A percentile compares a stretch with the other conserved stretches of the same genome.
Conservation (phyloP, 164 flowering plant species). For the Houttuynia cordata region DNA sequence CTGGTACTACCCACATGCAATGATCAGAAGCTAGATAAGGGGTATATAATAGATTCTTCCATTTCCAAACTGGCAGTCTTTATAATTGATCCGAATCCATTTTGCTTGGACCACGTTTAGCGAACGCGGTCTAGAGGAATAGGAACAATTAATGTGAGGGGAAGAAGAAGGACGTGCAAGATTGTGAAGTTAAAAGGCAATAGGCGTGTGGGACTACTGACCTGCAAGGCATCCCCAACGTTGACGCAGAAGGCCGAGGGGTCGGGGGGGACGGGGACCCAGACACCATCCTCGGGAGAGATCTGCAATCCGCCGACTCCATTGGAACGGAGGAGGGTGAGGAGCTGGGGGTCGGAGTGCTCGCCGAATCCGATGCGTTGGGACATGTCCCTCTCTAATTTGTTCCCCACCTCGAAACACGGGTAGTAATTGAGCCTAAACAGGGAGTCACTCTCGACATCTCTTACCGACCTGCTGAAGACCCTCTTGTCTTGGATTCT, state of each 20-base stretch:
- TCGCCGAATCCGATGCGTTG: slow-evolving; percentile 59
- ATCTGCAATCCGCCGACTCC: slow-evolving; percentile 54
- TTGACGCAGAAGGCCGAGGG: slow-evolving; percentile 44
- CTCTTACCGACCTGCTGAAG: slow-evolving; percentile 50
- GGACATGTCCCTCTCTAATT: slow-evolving; percentile 9
- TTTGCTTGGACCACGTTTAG: not conserved
- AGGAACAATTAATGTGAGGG: no score
- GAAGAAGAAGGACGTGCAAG: no score
- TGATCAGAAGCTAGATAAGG: no score
- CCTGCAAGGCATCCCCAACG: slow-evolving; percentile 64
- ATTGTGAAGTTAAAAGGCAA: no score
- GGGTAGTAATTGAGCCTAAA: slow-evolving; percentile 85
- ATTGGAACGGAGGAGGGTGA: slow-evolving; percentile 55
- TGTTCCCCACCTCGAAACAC: not conserved
- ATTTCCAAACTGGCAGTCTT: no score
- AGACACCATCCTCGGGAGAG: slow-evolving; percentile 25
- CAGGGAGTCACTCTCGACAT: slow-evolving; percentile 53
- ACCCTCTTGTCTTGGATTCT: slow-evolving; percentile 28
- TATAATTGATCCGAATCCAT: no score
- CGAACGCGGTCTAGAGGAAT: not conserved
- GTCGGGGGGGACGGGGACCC: slow-evolving; percentile 61
- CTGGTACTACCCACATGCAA: no score
- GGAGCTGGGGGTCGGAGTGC: slow-evolving; percentile 65
- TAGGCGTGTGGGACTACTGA: slow-evolving; percentile 4
- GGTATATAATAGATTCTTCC: no score